Evolutionary conservation across 192 early-diverging fungal species (phyloP), one percentile per base, ranked within the genome.

Genomic region (Neocallimastix lanati): DNA sequence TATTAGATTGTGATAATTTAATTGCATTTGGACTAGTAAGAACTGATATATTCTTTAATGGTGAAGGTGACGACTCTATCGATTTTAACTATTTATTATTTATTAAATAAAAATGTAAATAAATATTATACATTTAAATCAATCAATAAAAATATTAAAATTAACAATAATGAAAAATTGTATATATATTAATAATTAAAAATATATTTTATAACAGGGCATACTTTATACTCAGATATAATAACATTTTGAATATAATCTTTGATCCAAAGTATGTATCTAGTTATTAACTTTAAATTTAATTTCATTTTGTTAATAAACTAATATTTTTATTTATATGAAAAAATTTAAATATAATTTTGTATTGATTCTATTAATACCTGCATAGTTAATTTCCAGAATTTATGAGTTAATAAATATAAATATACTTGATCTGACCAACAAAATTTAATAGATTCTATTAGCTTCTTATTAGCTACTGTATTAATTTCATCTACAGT

Each of bases 361-460:
- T n/a, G n/a, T n/a, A n/a, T n/a, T n/a, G n/a, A n/a, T n/a, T 82
- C n/a, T 82, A 81, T n/a, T 33, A 67, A 80, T 27, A 88, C 80
- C 81, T 91, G 89, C 30, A 92, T 35, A 0, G 91, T 92, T 33
- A 91, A 80, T 58, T 86, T 90, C 91, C 91, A 92, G 76, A 92
- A 91, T 28, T 85, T 83, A 81, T 86, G 82, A 0, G 88, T 86
- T 16, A 91, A 76, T 2, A 83, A 84, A 79, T 87, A 90, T 13
- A 92, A 80, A 78, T 83, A 92, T 14, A 92, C 83, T 28, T 91
- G 80, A 14, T 88, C 82, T 15, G 88, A 84, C 91, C 91, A 92
- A 76, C 90, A 90, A 16, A 83, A 78, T 33, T 85, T 81, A 28
- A 92, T 86, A 3, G 90, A 87, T n/a, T 82, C 78, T 14, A 89